Evolutionary conservation across 164 flowering plant genomes (phyloP), one percentile per base, ranked within the genome.

Genomic region (Macadamia tetraphylla): DNA sequence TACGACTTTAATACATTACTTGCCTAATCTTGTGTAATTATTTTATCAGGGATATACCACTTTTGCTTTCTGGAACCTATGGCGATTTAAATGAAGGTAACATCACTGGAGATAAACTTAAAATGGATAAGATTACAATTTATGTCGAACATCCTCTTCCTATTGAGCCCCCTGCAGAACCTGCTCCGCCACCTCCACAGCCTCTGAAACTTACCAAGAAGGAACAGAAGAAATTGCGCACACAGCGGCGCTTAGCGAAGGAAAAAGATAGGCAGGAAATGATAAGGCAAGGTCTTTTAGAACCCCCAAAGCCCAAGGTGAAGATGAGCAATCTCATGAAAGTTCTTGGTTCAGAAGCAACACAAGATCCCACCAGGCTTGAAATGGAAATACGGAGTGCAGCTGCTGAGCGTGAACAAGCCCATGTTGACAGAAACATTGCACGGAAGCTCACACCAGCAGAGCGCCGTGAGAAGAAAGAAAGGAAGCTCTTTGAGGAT

Each of bases 381-480:
- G 99, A 94, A 77, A 94, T 81, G 92, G 96, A 94, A 71, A 88
- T 94, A 53, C 79, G 98, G 31, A 86, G 79, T 73, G 99, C 99
- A 64, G 99, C 99, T 70, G 96, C 97, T 74, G 99, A 94, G 79
- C 91, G 99, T 72, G 99, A 94, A 68, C 98, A 90, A 74, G 99
- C 99, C 58, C 99, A 94, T 65, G 86, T 88, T 9, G 99, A 94
- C 65, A 86, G 99, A 73, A 94, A 94, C 63, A 83, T 86, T 70
- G 98, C 99, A 14, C 87, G 98, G 5, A 94, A 94, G 76, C 97
- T 92, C 61, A 94, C 99, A 42, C 99, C 99, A 35, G 92, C 91
- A 23, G 99, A 94, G 75, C 97, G 94, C 29, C 90, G 99, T 18
- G 96, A 89, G 69, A 92, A 94, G 92, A 94, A 94, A 77, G 96